phyloP scores from a whole-genome alignment of 768 basidiomycete genomes.

The Rhodosporidiobolus odoratus region DNA sequence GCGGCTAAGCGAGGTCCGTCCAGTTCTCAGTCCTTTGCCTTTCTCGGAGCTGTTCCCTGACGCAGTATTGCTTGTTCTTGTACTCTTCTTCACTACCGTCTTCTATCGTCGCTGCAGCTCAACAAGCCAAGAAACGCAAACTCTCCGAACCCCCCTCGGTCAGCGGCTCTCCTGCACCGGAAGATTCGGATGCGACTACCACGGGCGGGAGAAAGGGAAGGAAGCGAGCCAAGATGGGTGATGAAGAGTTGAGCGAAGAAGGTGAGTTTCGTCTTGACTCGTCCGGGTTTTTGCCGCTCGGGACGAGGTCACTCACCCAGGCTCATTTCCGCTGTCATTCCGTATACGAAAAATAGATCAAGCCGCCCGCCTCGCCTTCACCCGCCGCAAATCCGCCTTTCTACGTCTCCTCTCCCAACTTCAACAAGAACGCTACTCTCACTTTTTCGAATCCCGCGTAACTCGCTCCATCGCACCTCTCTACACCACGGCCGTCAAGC shows the following conservation, averaged over 20 bases:
- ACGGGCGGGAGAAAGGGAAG: background rate
- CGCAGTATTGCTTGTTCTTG: background rate
- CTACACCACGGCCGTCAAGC: conserved; percentile 20
- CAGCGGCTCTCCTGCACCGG: background rate
- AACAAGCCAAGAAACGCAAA: conserved; percentile 13
- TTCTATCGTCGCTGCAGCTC: background rate
- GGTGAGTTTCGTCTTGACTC: background rate
- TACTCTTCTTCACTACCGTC: no score
- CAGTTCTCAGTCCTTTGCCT: no score
- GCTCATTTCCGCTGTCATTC: no score
- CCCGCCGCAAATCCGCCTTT: conserved; percentile 18
- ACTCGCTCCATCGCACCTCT: conserved; percentile 10
- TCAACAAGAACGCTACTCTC: conserved; percentile 15
- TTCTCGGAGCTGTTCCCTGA: no score
- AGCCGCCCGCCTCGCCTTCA: background rate
- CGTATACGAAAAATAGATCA: no score
- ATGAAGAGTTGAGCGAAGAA: background rate
- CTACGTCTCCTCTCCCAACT: no score
- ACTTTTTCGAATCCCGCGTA: conserved; percentile 26
- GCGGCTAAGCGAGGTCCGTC: conserved; percentile 7
- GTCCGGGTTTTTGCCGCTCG: background rate
- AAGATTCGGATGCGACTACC: background rate
- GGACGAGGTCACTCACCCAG: background rate
- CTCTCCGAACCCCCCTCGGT: background rate
- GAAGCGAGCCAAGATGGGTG: conserved; percentile 10